Base-by-base conservation (phyloP, 225 moss, liverwort and hornwort genomes). In the Polytrichum formosum region DNA sequence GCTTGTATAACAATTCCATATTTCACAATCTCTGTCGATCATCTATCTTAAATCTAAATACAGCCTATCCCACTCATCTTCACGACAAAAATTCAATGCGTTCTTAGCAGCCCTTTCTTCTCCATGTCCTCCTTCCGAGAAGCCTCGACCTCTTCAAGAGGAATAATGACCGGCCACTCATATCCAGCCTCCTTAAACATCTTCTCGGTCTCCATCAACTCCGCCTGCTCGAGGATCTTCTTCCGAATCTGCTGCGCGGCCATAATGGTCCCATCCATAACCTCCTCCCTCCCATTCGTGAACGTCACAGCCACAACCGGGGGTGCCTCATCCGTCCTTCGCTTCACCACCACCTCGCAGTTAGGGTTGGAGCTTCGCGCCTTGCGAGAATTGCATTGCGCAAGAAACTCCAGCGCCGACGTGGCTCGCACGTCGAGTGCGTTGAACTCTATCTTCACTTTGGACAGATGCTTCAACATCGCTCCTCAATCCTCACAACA, bases 201-300 rank as follows among this genome's bases (percentile, higher is more conserved):
- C 79, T 94, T 92, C 85, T 97, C 96, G 5, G 92, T 97, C 84
- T 97, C 96, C 93, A 97, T 93, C 58, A 93, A 80, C 76, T 93
- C 92, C 8, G 93, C 96, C 75, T 88, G 92, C 60, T 87, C 84
- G 37, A 97, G 68, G 76, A 97, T 91, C 53, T 74, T 81, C 77
- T 71, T 94, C 53, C 94, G 77, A 67, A 97, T 94, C 81, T 83
- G 80, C 74, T 94, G 89, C 54, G 96, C 94, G 6, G 87, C 77
- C 82, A 94, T 46, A 4, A 72, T 68, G 54, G 89, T 82, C 20
- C 94, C 96, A 67, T 92, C 96, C 85, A 93, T 79, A 53, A 92
- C 86, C 67, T 93, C 84, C 30, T 90, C 92, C 61, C 81, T 76
- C 28, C 92, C 94, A 46, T 92, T 92, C 61, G 70, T 74, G 68